Conservation (phyloP, 2,329 filamentous ascomycete genomes). For the Coniochaeta prunicola region DNA sequence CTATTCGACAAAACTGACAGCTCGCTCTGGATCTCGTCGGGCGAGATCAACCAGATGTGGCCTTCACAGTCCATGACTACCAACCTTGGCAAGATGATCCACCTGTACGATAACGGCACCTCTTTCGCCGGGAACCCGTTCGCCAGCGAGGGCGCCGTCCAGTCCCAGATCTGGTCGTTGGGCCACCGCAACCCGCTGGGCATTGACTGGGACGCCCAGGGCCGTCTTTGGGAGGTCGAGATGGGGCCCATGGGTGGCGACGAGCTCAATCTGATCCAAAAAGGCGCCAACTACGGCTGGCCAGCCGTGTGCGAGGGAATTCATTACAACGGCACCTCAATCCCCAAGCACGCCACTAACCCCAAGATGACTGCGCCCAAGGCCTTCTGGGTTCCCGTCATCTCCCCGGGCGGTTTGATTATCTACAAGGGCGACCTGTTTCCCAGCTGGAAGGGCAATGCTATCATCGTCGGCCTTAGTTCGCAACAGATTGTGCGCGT, state of each 20-base stretch:
- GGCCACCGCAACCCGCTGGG: slow-evolving; percentile 25
- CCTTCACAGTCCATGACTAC: slow-evolving; percentile 21
- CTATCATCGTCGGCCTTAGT: slow-evolving; percentile 22
- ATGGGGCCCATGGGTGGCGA: slow-evolving; percentile 27
- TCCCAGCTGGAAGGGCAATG: slow-evolving; percentile 23
- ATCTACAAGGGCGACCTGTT: slow-evolving; percentile 27
- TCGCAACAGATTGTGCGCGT: slow-evolving; percentile 20
- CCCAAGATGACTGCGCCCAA: slow-evolving; percentile 23
- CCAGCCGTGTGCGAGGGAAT: slow-evolving; percentile 22
- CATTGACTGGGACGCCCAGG: slow-evolving; percentile 24
- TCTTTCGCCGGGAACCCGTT: slow-evolving; percentile 23
- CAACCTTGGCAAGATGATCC: slow-evolving; percentile 27
- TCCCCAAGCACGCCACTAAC: slow-evolving; percentile 22
- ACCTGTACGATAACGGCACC: slow-evolving; percentile 24
- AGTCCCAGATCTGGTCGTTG: slow-evolving; percentile 23
- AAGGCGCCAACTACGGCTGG: slow-evolving; percentile 26
- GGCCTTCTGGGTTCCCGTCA: slow-evolving; percentile 25
- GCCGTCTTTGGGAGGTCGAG: slow-evolving; percentile 26
- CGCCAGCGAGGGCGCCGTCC: slow-evolving; percentile 18
- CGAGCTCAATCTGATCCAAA: slow-evolving; percentile 26
- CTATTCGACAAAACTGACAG: slow-evolving; percentile 20
- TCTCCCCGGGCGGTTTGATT: slow-evolving; percentile 24
- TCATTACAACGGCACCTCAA: slow-evolving; percentile 23
- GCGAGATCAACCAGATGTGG: slow-evolving; percentile 23
- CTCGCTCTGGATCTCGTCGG: slow-evolving; percentile 23